Conservation (phyloP, 1,284 basidiomycete species). For the Ustilago esculenta region DNA sequence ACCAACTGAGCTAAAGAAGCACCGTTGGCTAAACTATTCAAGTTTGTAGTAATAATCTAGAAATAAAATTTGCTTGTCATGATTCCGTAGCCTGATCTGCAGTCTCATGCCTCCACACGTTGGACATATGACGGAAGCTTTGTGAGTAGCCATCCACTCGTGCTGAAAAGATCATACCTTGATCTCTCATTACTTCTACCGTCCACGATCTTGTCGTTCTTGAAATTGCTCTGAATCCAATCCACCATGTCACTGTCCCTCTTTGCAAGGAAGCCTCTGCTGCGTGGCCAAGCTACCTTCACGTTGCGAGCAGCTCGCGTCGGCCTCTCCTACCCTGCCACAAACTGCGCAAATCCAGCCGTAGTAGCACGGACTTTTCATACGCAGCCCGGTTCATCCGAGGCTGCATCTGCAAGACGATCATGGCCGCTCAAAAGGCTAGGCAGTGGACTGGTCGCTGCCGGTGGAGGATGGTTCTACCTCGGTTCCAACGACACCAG, state of each 20-base stretch:
- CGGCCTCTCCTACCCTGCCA: background rate
- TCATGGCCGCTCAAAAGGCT: slow-evolving; percentile 22
- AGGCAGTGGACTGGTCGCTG: slow-evolving; percentile 25
- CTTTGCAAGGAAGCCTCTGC: slow-evolving; percentile 2
- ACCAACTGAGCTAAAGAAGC: slow-evolving; percentile 57
- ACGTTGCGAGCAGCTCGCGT: background rate
- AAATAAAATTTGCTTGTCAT: too few species aligned
- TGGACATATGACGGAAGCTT: background rate
- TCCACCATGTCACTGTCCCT: slow-evolving; percentile 14
- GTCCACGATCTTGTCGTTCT: background rate
- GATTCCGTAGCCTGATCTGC: too few species aligned
- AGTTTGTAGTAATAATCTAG: background rate
- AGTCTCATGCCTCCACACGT: slow-evolving; percentile 11
- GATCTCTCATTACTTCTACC: background rate
- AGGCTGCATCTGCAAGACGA: background rate
- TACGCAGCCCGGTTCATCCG: background rate
- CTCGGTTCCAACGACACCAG: background rate
- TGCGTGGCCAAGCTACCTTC: slow-evolving; percentile 6
- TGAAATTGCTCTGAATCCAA: background rate
- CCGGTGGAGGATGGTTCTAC: slow-evolving; percentile 25
- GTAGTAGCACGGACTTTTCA: slow-evolving; percentile 15
- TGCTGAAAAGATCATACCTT: too few species aligned
- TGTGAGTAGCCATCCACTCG: too few species aligned
- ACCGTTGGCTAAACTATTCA: too few species aligned
- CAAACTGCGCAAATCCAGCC: background rate